These are phyloP conservation scores for Plasmodium inui DNA, from an alignment of 169 alveolate genomes.

Conservation along the genomic window DNA sequence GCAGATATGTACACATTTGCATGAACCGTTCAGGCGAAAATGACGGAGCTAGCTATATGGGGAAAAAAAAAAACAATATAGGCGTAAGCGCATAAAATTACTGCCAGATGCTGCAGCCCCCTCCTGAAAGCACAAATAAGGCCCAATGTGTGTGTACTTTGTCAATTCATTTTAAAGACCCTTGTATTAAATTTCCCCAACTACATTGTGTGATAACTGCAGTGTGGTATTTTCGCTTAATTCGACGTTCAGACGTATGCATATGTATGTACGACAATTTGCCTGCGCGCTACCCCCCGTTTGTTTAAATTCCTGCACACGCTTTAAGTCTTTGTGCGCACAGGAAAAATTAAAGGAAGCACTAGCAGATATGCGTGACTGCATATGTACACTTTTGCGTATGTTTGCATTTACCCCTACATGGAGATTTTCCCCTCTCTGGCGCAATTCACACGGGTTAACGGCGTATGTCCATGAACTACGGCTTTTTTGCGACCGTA, in stretches of 20 bases:
- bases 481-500: neutral
- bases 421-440: neutral
- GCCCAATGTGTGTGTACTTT: neutral
- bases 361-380: neutral
- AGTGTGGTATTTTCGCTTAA: neutral
- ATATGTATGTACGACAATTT: neutral
- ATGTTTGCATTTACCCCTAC: neutral
- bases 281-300: neutral
- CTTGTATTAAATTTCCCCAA: neutral
- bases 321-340: neutral
- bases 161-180: neutral
- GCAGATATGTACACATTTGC: neutral
- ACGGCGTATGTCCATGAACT: neutral
- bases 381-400: neutral
- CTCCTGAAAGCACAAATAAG: neutral
- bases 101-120: neutral
- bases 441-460: neutral
- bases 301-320: conserved; percentile 5
- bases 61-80: neutral
- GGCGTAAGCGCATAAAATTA: neutral
- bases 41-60: neutral
- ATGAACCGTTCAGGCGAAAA: conserved; percentile 3
- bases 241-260: neutral
- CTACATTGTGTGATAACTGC: conserved; percentile 1
- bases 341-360: neutral